Evolutionary conservation across 495 filamentous ascomycete genomes (phyloP).

Genomic region (Glonium stellatum): DNA sequence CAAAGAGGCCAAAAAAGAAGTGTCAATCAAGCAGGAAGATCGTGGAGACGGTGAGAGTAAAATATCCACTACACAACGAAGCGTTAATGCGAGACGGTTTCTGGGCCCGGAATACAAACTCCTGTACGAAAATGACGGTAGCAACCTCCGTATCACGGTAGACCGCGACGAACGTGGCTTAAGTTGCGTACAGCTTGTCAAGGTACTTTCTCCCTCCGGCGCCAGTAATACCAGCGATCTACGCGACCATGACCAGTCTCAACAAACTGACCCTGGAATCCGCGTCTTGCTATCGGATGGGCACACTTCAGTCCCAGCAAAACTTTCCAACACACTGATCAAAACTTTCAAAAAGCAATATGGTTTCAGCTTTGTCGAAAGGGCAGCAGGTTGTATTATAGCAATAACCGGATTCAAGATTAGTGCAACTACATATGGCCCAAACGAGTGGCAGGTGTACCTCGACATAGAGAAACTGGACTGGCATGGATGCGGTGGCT

Average conservation of each 20-base stretch:
- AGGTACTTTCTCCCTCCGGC: neutral
- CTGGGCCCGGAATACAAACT: neutral
- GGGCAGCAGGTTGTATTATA: neutral
- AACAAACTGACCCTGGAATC: neutral
- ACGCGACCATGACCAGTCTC: neutral
- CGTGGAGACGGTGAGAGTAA: neutral
- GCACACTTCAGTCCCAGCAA: neutral
- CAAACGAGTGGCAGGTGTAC: neutral
- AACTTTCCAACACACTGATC: neutral
- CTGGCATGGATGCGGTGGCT: neutral
- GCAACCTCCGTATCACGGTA: constrained; percentile 20
- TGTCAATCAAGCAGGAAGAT: neutral
- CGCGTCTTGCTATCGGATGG: constrained; percentile 1
- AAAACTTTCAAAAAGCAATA: neutral
- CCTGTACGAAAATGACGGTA: constrained; percentile 27
- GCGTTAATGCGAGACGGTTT: neutral
- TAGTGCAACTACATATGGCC: neutral
- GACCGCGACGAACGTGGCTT: neutral
- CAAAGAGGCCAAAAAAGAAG: neutral
- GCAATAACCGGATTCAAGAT: neutral
- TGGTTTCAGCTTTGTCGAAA: neutral
- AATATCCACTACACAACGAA: neutral
- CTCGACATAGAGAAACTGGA: neutral
- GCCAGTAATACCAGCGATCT: neutral
- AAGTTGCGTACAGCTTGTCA: neutral